Base-by-base conservation (phyloP, 2,329 filamentous ascomycete genomes). In the Aspergillus puulaauensis region DNA sequence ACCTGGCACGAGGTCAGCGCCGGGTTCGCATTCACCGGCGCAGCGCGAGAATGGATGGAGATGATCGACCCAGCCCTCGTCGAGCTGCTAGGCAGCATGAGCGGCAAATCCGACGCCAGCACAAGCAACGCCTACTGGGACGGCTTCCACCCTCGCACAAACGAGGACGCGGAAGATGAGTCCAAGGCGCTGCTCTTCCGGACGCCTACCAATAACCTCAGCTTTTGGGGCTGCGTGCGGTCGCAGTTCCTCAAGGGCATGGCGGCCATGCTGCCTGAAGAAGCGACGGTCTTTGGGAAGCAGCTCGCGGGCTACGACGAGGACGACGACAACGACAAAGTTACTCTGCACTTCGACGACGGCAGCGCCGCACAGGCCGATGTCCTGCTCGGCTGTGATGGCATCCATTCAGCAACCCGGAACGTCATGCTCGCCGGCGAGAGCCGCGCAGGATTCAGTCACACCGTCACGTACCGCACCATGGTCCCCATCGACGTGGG, bases 401-500 rank as follows among this genome's bases (percentile, higher is more conserved):
- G 86, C 0, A 85, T 89, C 64, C 83, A 84, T 66, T 85, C 82
- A 1, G 73, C 75, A 3, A 76, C 82, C 3, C 75, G 86, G 7
- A 68, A 79, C 27, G 66, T 83, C 11, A 69, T 89, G 2, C 71
- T 87, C 4, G 49, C 44, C 6, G 54, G 49, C 6, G 44, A 48
- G 17, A 46, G 56, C 3, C 76, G 78, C 0, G 75, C 77, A 3
- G 71, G 78, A 0, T 68, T 76, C 27, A 80, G 79, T 0, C 75
- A 80, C 27, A 84, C 86, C 61, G 84, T 83, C 70, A 86, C 83
- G 24, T 89, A 86, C 69, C 79, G 86, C 8, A 82, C 82, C 0
- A 69, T 89, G 8, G 76, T 88, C 2, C 83, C 85, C 0, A 87
- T 88, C 78, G 75, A 78, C 1, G 69, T 78, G 17, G 84, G 83